Percentiles rank a stretch among this genome's conserved stretches.
These are phyloP conservation scores for Kwoniella europaea DNA, from an alignment of 768 basidiomycete species.

Conservation along the genomic window DNA sequence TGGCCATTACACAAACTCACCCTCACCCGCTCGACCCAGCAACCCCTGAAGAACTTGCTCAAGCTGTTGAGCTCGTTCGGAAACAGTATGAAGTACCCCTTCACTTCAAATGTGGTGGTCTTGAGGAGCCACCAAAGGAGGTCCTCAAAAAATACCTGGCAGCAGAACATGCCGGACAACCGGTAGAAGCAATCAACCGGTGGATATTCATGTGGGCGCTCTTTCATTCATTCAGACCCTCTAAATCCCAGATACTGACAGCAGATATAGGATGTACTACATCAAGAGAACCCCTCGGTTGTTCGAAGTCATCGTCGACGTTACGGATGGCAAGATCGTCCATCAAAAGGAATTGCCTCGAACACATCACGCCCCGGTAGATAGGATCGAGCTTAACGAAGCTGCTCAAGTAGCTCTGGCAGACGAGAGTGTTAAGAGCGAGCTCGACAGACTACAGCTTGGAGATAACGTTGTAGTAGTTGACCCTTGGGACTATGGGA, in stretches of 20 bases:
- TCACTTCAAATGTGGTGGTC: conserved; percentile 25
- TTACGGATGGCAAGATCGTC: conserved; percentile 1
- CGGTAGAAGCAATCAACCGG: conserved; percentile 3
- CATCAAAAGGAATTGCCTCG: conserved; percentile 7
- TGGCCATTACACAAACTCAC: conserved; percentile 2
- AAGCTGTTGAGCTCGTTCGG: conserved; percentile 12
- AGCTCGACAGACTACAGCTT: conserved; percentile 14
- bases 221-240: background rate
- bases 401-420: conserved; percentile 21
- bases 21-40: conserved; percentile 25
- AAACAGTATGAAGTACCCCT: conserved; percentile 18
- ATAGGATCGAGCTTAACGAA: conserved; percentile 29
- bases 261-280: conserved; percentile 9
- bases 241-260: background rate
- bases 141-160: conserved; percentile 10
- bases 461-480: conserved; percentile 26
- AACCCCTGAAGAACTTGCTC: conserved; percentile 14
- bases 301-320: conserved; percentile 21
- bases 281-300: conserved; percentile 15
- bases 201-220: conserved; percentile 22
- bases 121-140: conserved; percentile 19
- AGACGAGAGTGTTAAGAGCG: conserved; percentile 2
- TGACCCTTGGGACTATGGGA: conserved; percentile 19
- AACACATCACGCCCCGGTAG: conserved; percentile 23
- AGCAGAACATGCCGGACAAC: conserved; percentile 12